Evolutionary conservation across 176 grass and related monocot genomes (phyloP), one percentile per base, ranked within the genome.

Genomic region (Oryza meridionalis): DNA sequence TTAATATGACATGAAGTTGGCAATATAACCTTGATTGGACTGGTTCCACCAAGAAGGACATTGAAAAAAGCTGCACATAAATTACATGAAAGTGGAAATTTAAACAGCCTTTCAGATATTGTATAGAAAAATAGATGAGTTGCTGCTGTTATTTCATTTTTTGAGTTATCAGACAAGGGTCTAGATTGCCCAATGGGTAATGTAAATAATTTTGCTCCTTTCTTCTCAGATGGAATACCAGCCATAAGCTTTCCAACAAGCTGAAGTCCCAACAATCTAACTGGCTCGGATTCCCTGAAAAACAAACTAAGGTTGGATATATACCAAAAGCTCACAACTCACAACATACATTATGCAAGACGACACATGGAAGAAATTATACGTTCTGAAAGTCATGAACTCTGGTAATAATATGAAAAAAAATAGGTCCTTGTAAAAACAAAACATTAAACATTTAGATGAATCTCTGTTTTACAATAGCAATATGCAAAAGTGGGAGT

Each of bases 1-100:
- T 15, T 76, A 38, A 71, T 22, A 35, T 26, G 38, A 55, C 32
- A 50, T 42, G 31, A 42, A 81, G 7, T 53, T 65, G 58, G 22
- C 37, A 72, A 62, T 44, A 21, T 73, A 89, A 81, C 92, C 92
- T 94, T 87, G 77, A 91, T 94, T 83, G 87, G 92, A 84, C 87
- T 94, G 81, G 77, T 82, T 84, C 92, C 89, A 49, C 89, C 92
- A 82, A 94, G 84, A 87, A 94, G 92, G 82, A 94, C 73, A 83
- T 94, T 84, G 81, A 94, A 94, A 61, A 94, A 86, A 61, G 84
- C 87, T 11, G 86, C 87, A 75, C 83, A 84, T 59, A 91, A 85
- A 87, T 89, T 70, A 77, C 91, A 87, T 85, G 92, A 94, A 21
- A 91, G 83, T 70, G 86, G 84, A 67, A 91, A 94, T 81, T 87